These are phyloP conservation scores for Nepenthes alata DNA, from an alignment of 179 eudicot genomes.

Conservation along the genomic window DNA sequence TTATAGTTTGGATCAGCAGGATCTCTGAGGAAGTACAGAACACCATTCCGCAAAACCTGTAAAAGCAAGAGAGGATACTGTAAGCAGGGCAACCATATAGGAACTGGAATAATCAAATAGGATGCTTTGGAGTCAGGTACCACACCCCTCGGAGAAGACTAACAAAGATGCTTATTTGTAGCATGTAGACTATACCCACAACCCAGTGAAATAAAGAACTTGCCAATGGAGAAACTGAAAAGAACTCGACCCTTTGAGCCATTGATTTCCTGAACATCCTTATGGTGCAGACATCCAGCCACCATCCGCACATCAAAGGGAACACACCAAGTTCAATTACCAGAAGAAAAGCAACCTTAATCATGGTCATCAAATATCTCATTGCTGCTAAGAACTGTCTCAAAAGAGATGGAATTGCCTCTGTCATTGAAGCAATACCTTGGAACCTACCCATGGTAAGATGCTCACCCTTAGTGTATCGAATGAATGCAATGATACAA, in stretches of 20 bases:
- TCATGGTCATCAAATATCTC: conserved; percentile 89
- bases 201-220: conserved; percentile 95
- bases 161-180: conserved; percentile 92
- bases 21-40: conserved; percentile 91
- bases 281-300: conserved; percentile 93
- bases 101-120: background rate
- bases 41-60: conserved; percentile 89
- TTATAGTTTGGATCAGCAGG: conserved; percentile 99
- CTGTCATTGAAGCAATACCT: conserved; percentile 72
- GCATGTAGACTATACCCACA: conserved; percentile 92
- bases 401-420: conserved; percentile 79
- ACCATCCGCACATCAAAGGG: conserved; percentile 99
- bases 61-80: background rate
- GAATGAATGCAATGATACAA: conserved; percentile 57
- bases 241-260: conserved; percentile 78
- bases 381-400: conserved; percentile 85
- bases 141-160: conserved; percentile 98
- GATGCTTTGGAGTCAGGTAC: conserved; percentile 5
- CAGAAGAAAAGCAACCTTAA: conserved; percentile 91
- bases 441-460: conserved; percentile 84
- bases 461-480: conserved; percentile 80
- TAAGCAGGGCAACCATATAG: too few species aligned
- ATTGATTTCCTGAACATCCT: conserved; percentile 89
- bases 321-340: conserved; percentile 96
- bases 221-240: conserved; percentile 76